phyloP scores from a whole-genome alignment of 192 early-diverging fungal genomes.

The Coemansia sp. region DNA sequence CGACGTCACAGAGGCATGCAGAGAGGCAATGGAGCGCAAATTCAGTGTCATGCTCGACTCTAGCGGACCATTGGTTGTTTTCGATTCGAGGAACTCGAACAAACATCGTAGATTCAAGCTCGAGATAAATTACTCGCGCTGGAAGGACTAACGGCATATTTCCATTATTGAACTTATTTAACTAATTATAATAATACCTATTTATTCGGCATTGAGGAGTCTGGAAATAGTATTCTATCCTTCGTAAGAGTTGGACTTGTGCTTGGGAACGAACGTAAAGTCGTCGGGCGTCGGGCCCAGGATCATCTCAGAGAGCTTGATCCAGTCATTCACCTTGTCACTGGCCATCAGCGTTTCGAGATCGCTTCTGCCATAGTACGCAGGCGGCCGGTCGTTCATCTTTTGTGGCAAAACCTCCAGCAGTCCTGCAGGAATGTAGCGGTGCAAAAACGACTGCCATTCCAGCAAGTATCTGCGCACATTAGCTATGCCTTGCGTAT shows the following conservation, averaged over 20 bases:
- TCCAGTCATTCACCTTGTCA: slow-evolving; percentile 77
- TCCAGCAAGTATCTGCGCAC: slow-evolving; percentile 80
- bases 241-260: slow-evolving; percentile 84
- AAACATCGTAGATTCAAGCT: slow-evolving; percentile 17
- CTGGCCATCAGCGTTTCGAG: slow-evolving; percentile 95
- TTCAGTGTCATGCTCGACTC: slow-evolving; percentile 40
- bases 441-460: slow-evolving; percentile 72
- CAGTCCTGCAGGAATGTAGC: slow-evolving; percentile 90
- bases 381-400: slow-evolving; percentile 88
- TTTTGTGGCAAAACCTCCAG: slow-evolving; percentile 90
- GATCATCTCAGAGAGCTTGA: slow-evolving; percentile 89
- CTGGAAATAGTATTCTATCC: slow-evolving; percentile 1
- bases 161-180: background rate
- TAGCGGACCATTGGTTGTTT: slow-evolving; percentile 17
- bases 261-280: slow-evolving; percentile 94
- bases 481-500: slow-evolving; percentile 80
- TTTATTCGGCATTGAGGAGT: background rate
- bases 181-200: background rate
- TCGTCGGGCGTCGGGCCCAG: slow-evolving; percentile 83
- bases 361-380: slow-evolving; percentile 83
- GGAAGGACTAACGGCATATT: background rate
- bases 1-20: slow-evolving; percentile 33
- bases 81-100: slow-evolving; percentile 21
- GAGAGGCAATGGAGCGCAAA: slow-evolving; percentile 14
- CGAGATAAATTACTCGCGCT: slow-evolving; percentile 17